Base-by-base conservation (phyloP, 306 rosid genomes). In the Fragaria vesca region DNA sequence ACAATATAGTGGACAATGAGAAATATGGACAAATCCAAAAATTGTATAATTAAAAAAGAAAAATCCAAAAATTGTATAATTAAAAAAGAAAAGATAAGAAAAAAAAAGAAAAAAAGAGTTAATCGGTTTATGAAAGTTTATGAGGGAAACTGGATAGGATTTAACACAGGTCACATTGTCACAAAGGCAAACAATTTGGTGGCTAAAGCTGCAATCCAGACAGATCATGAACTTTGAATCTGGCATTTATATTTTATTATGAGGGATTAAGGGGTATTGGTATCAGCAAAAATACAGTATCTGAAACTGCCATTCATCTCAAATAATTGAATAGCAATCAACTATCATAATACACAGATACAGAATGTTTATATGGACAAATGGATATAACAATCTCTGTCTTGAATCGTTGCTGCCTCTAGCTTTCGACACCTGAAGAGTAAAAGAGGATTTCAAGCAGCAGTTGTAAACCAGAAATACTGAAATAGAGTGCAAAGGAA, bases 331-430 rank as follows among this genome's bases (percentile, higher is more conserved):
- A 79, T 57, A 72, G 81, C 88, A 84, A 58, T 76, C 66, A 47
- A 84, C 90, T 86, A 51, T 50, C 54, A 50, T 67, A 28, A 58
- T 66, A 79, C 60, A 71, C 60, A 71, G 83, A 76, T 78, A 63
- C 66, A 72, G 75, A 47, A 75, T 83, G 75, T 81, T 73, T 86
- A 26, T 80, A 84, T 84, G 79, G 73, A 76, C 87, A 80, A 78
- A 78, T 73, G 85, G 83, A 75, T 77, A 83, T 78, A 82, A 81
- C 81, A 90, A 84, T 87, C 90, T 77, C 61, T 63, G 74, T 67
- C 80, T 78, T 69, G 73, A 77, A 52, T 79, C 74, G 46, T 80
- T 80, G 79, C 88, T 81, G 87, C 80, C 87, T 48, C 79, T 69
- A 80, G 61, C 82, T 86, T 85, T 78, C 77, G 78, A 68, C 70